These are phyloP conservation scores for Ustilago curta DNA, from an alignment of 1,284 basidiomycete species.

Conservation along the genomic window DNA sequence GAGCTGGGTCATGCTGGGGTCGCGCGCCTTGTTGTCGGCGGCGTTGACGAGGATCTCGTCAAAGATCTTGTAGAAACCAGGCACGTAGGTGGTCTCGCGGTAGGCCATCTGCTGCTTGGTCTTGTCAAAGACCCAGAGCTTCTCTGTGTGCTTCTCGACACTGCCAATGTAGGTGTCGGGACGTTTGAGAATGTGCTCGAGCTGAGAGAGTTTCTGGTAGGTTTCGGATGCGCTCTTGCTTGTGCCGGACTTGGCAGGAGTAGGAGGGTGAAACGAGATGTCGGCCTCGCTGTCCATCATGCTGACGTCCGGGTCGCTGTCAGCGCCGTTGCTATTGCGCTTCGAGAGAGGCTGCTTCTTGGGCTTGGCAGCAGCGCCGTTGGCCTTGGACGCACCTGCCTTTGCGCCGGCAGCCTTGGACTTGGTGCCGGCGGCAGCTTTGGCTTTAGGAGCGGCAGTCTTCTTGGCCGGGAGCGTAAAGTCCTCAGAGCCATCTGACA, in stretches of 20 bases:
- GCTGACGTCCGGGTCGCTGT: constrained; percentile 71
- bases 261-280: constrained; percentile 39
- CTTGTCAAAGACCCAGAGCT: constrained; percentile 68
- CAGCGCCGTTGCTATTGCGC: constrained; percentile 73
- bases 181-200: constrained; percentile 94
- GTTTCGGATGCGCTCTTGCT: constrained; percentile 88
- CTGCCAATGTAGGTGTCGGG: constrained; percentile 94
- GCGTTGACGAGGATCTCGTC: constrained; percentile 99
- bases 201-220: constrained; percentile 94
- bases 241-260: constrained; percentile 27
- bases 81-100: constrained; percentile 87
- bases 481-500: constrained; percentile 37
- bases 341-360: constrained; percentile 74
- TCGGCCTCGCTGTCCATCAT: constrained; percentile 44
- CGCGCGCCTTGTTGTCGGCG: constrained; percentile 90
- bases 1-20: constrained; percentile 65
- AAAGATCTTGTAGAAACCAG: constrained; percentile 99
- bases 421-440: constrained; percentile 23
- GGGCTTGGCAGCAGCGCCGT: constrained; percentile 76
- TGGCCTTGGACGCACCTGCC: constrained; percentile 70
- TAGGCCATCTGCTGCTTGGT: constrained; percentile 64
- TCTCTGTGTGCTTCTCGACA: constrained; percentile 66
- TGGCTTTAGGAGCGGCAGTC: constrained; percentile 70
- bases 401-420: constrained; percentile 58
- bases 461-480: constrained; percentile 67